Percentiles rank a stretch among this genome's conserved stretches.
Evolutionary conservation across 1,284 basidiomycete species (phyloP).

Genomic region (Ustilago tritici): DNA sequence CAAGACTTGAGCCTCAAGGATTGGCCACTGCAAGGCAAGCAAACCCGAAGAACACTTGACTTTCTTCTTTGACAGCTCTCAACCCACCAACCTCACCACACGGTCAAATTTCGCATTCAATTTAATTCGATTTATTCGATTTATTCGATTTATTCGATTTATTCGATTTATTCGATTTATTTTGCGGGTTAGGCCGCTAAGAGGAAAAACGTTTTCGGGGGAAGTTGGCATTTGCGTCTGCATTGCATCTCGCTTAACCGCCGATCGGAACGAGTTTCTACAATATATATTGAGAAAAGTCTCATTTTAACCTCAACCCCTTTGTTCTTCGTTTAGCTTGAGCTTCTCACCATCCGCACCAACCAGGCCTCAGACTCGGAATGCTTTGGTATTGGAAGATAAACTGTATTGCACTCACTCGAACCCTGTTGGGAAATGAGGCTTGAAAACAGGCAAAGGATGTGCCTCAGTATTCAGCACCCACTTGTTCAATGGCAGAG

Average conservation of each 20-base stretch:
- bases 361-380: no score
- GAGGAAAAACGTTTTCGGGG: slow-evolving; percentile 29
- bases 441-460: slow-evolving; percentile 65
- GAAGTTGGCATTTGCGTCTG: slow-evolving; percentile 1
- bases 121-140: not conserved
- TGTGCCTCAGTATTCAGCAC: slow-evolving; percentile 81
- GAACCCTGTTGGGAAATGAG: slow-evolving; percentile 53
- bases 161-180: not conserved
- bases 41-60: not conserved
- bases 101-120: no score
- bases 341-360: no score
- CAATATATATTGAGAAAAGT: no score
- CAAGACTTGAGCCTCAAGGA: not conserved
- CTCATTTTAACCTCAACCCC: no score
- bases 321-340: no score
- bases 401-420: not conserved
- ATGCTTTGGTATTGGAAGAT: not conserved
- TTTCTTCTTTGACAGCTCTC: slow-evolving; percentile 16
- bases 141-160: not conserved
- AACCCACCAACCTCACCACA: not conserved
- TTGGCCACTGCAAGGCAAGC: slow-evolving; percentile 13
- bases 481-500: slow-evolving; percentile 78
- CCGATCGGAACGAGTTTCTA: no score
- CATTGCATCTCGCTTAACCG: not conserved
- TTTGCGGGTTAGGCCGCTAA: slow-evolving; percentile 2